Evolutionary conservation across 768 basidiomycete species (phyloP), one percentile per base, ranked within the genome.

Genomic region (Lentinula detonsa): DNA sequence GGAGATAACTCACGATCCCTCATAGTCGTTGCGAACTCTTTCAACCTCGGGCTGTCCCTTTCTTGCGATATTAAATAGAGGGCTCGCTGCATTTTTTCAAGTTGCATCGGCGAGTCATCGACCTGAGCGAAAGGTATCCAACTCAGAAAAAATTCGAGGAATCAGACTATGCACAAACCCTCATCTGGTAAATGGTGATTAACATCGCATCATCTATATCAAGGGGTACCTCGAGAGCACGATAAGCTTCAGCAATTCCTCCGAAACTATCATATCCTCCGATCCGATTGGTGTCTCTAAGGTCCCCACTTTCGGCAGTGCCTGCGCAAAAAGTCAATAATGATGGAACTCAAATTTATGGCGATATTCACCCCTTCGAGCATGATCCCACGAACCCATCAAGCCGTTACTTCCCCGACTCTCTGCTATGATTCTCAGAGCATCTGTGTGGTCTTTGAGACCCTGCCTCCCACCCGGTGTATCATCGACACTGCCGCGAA

Each of bases 141-240:
- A 63, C 35, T 40, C 8, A 61, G 42, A 18, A 53, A 16, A 16
- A 39, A 46, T 49, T 35, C n/a, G 28, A 4, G 39, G 15, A 56
- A 18, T 8, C 39, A 21, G 58, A 52, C 18, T 58, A 10, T 33
- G 57, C 21, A 73, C 77, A 67, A 66, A 91, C 91, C 75, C 91
- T 75, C 80, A 94, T 79, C 48, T 75, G 69, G 69, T 80, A 93
- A 8, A 93, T 81, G 5, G 85, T 87, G 64, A 91, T 78, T 34
- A 95, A 69, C 83, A 91, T 88, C n/a, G 78, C 73, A 49, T 95
- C 92, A 46, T 90, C 89, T 9, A 86, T 81, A n/a, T 87, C 87
- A 58, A 76, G 73, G 6, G 87, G 85, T 31, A 88, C 78, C 64
- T 88, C 90, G 35, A 94, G 75, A 21, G 85, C 83, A 57, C 80